Evolutionary conservation across 2,329 filamentous ascomycete genomes (phyloP), one percentile per base, ranked within the genome.

Genomic region (Seiridium cupressi): DNA sequence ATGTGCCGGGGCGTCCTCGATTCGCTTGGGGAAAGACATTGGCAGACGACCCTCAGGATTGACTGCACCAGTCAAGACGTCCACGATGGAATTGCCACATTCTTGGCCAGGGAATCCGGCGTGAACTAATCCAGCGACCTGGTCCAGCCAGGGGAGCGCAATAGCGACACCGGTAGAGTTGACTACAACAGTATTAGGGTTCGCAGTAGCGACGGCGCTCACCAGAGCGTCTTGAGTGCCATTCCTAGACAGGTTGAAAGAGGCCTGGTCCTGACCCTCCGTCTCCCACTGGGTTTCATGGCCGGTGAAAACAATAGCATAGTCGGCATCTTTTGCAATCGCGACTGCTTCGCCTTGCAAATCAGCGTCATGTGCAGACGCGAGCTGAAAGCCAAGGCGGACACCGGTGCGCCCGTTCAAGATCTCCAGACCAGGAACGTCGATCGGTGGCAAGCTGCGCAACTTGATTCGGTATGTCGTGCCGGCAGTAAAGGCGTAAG

Each of bases 91-190:
- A 65, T 90, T 89, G 3, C 88, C 88, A 44, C 83, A 83, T 73
- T 90, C 88, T 66, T 90, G 87, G 4, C 88, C 88, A 59, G 86
- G 84, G 68, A 88, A 90, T 87, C 87, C 90, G n/a, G 84, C 81
- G 69, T 83, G 87, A 3, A 89, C 66, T 44, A 89, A 81, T 34
- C 83, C 86, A n/a, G 84, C 84, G 18, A 89, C 78, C 42, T 79
- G 68, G 44, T 76, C 69, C 3, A 80, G 70, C 84, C 84, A 86
- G 1, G 84, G 84, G 82, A 87, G 81, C 0, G 80, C 78, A n/a
- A 86, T 74, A 2, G 87, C 85, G 0, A 86, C 87, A 57, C 87
- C 87, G 0, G 86, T 88, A 46, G 88, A 87, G 66, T 88, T 83
- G 13, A 89, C 82, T 6, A 89, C 80, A 4, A 85, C 80, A 7